These are phyloP conservation scores for Trichoderma koningii DNA, from an alignment of 2,329 filamentous ascomycete species.

Conservation along the genomic window DNA sequence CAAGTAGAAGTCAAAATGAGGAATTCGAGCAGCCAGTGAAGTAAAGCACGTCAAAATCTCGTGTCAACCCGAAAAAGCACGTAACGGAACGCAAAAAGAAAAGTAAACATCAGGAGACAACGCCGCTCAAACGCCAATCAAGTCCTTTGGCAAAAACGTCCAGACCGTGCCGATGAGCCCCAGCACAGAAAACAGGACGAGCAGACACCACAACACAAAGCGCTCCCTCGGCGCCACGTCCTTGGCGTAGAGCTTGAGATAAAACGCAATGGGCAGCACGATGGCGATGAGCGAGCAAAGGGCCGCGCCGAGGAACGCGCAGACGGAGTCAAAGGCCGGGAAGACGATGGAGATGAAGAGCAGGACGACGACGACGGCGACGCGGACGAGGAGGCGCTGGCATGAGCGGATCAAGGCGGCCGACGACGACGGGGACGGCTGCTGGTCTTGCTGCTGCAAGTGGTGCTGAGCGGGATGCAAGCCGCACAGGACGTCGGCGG, in stretches of 20 bases:
- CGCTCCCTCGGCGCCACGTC: slow-evolving; percentile 68
- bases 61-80: too few species aligned
- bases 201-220: slow-evolving; percentile 66
- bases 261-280: slow-evolving; percentile 83
- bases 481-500: slow-evolving; percentile 77
- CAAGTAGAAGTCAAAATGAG: too few species aligned
- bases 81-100: neutral
- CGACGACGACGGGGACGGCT: slow-evolving; percentile 33
- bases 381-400: slow-evolving; percentile 63
- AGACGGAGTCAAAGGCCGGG: slow-evolving; percentile 85
- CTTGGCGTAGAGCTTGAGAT: slow-evolving; percentile 82
- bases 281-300: slow-evolving; percentile 94
- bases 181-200: slow-evolving; percentile 68
- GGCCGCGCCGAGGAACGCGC: slow-evolving; percentile 85
- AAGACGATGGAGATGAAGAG: slow-evolving; percentile 69
- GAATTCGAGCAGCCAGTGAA: too few species aligned
- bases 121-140: slow-evolving; percentile 57
- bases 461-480: slow-evolving; percentile 55
- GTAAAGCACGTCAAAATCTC: too few species aligned
- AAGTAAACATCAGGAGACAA: neutral
- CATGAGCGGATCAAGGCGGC: slow-evolving; percentile 46
- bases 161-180: slow-evolving; percentile 80
- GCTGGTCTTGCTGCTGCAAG: slow-evolving; percentile 37
- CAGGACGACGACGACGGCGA: slow-evolving; percentile 70
- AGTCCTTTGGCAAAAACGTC: slow-evolving; percentile 80